Conservation (phyloP, 306 rosid genomes). For the Dalbergia oliveri region DNA sequence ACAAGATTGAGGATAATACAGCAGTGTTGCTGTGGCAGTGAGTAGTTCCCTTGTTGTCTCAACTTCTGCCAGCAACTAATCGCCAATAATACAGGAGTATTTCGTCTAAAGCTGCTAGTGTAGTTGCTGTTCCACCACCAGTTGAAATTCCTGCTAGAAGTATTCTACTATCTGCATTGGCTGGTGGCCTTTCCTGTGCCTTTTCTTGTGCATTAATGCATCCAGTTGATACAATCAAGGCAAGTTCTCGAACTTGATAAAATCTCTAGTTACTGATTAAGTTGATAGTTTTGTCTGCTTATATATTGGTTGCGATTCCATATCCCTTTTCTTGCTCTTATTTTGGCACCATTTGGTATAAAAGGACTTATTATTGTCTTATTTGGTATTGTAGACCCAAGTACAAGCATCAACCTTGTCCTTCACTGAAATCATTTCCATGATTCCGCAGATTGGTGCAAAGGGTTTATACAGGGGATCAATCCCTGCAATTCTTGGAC, state of each 20-base stretch:
- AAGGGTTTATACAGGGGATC: conserved; percentile 92
- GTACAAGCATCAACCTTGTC: conserved; percentile 91
- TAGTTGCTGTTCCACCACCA: conserved; percentile 97
- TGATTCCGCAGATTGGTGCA: conserved; percentile 90
- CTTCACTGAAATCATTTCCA: conserved; percentile 93
- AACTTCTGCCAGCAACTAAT: conserved; percentile 14
- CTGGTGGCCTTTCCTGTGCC: conserved; percentile 99
- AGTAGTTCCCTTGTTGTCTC: not conserved
- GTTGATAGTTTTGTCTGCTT: conserved; percentile 17
- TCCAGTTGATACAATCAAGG: conserved; percentile 97
- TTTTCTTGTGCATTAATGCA: conserved; percentile 89
- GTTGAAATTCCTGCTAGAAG: conserved; percentile 93
- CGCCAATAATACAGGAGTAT: conserved; percentile 72
- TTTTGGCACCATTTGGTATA: not conserved
- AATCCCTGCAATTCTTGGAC: conserved; percentile 97
- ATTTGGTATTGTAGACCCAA: conserved; percentile 73
- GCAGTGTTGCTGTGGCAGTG: not conserved
- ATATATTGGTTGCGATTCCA: conserved; percentile 21
- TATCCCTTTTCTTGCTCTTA: conserved; percentile 28
- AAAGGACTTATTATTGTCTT: conserved; percentile 39
- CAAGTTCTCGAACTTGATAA: conserved; percentile 47
- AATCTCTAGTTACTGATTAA: conserved; percentile 17
- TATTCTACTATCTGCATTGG: conserved; percentile 95
- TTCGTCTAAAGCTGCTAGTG: conserved; percentile 98
- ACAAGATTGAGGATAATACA: not conserved